These are phyloP conservation scores for Botryobasidium botryosum DNA, from an alignment of 768 basidiomycete genomes.

Conservation along the genomic window DNA sequence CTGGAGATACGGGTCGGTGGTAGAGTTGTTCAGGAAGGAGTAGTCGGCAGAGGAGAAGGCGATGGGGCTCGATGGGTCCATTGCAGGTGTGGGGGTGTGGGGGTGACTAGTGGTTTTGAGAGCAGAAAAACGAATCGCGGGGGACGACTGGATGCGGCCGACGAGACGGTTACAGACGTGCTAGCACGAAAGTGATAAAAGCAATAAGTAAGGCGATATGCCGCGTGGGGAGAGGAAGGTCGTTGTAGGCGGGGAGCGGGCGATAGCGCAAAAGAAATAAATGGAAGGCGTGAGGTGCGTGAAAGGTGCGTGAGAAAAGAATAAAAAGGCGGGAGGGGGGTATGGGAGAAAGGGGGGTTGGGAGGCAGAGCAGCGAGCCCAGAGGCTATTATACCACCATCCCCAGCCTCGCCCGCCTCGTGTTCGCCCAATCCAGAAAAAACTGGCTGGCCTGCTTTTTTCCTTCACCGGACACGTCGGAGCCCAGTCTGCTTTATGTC, in stretches of 20 bases:
- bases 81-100: background rate
- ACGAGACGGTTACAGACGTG: background rate
- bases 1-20: slow-evolving; percentile 8
- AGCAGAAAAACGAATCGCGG: background rate
- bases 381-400: no score
- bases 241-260: background rate
- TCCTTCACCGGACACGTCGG: no score
- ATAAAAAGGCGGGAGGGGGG: slow-evolving; percentile 20
- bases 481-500: no score
- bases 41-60: slow-evolving; percentile 29
- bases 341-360: slow-evolving; percentile 14
- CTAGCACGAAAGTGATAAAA: background rate
- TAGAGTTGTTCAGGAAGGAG: slow-evolving; percentile 6
- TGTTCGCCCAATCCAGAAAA: no score
- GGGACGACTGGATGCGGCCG: background rate
- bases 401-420: no score
- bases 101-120: background rate
- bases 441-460: no score
- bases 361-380: slow-evolving; percentile 9
- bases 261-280: background rate
- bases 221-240: background rate
- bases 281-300: slow-evolving; percentile 7
- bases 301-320: slow-evolving; percentile 23
- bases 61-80: slow-evolving; percentile 8
- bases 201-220: no score